Evolutionary conservation across 306 rosid species (phyloP), one percentile per base, ranked within the genome.

Genomic region (Prunus mira): DNA sequence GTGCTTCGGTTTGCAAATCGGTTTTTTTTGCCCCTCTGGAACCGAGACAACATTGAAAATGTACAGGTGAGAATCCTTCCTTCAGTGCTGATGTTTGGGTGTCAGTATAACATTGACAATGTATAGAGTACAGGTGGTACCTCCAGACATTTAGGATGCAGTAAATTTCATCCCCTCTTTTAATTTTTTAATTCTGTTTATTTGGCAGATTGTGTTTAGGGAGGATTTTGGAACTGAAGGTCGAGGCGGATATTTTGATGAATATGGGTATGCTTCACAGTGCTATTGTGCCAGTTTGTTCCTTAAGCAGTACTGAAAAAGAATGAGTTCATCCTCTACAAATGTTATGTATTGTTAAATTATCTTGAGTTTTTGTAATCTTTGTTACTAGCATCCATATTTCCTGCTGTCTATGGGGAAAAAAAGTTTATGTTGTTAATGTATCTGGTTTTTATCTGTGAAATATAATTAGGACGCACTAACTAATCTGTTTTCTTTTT

Each of bases 201-300:
- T 75, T 60, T 86, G 56, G 73, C 91, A 95, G 99, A 95, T 95
- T 18, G 99, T 95, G 80, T 95, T 95, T 81, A 90, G 90, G 85
- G 99, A 95, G 89, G 92, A 95, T 91, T 95, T 95, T 82, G 99
- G 99, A 80, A 92, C 93, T 79, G 99, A 95, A 12, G 99, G 99
- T 24, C 97, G 99, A 20, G 99, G 99, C 74, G 99, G 99, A 81
- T 95, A 95, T 82, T 95, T 95, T 83, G 99, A 95, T 79, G 86
- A 95, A 76, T 95, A 95, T 24, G 99, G 99, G 99, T 95, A 90
- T 43, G 91, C 65, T 79, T 38, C 20, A 17, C 47, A 67, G 71
- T 56, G 22, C 30, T 68, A 24, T 55, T 67, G 30, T 43, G 15
- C 25, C 56, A 27, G 61, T 9, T 61, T 67, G 61, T 72, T 75